These are phyloP conservation scores for Gloeophyllum trabeum DNA, from an alignment of 768 basidiomycete species.

Conservation along the genomic window DNA sequence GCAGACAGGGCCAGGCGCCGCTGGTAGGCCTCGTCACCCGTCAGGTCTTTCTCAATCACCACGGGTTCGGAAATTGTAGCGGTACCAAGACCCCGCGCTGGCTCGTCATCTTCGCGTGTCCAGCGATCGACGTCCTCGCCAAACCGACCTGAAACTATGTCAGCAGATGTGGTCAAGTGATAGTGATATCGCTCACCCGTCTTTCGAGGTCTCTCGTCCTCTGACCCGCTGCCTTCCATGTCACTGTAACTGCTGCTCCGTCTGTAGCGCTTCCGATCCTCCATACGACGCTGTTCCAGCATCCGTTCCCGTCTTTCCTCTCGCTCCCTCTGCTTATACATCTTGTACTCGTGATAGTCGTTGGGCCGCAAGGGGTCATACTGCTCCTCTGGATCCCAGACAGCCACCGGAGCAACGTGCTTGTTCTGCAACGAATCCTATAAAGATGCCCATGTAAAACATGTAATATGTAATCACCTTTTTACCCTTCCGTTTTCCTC, in stretches of 20 bases:
- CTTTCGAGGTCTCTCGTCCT: conserved; percentile 56
- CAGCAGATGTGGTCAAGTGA: conserved; percentile 4
- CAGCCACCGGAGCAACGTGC: conserved; percentile 32
- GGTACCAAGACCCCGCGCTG: conserved; percentile 17
- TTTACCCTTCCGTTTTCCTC: conserved; percentile 33
- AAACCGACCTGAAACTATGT: conserved; percentile 22
- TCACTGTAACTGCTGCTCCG: conserved; percentile 50
- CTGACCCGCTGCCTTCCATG: conserved; percentile 52
- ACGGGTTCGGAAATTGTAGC: conserved; percentile 18
- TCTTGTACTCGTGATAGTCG: conserved; percentile 82
- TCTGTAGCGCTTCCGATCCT: conserved; percentile 38
- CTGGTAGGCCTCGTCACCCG: conserved; percentile 75
- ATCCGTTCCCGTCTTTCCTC: conserved; percentile 59
- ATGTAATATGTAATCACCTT: conserved; percentile 33
- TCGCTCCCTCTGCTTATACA: conserved; percentile 66
- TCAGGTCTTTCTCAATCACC: conserved; percentile 32
- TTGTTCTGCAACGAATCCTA: conserved; percentile 37
- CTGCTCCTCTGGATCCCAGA: conserved; percentile 72
- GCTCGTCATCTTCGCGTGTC: conserved; percentile 42
- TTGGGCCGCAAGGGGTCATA: conserved; percentile 82
- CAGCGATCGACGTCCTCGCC: conserved; percentile 43
- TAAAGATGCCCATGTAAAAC: conserved; percentile 1
- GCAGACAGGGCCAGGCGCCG: conserved; percentile 60
- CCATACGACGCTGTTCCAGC: conserved; percentile 26
- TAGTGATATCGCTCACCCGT: conserved; percentile 30